These are phyloP conservation scores for Globisporangium camurandrum DNA, from an alignment of 352 stramenopile species.

Conservation along the genomic window DNA sequence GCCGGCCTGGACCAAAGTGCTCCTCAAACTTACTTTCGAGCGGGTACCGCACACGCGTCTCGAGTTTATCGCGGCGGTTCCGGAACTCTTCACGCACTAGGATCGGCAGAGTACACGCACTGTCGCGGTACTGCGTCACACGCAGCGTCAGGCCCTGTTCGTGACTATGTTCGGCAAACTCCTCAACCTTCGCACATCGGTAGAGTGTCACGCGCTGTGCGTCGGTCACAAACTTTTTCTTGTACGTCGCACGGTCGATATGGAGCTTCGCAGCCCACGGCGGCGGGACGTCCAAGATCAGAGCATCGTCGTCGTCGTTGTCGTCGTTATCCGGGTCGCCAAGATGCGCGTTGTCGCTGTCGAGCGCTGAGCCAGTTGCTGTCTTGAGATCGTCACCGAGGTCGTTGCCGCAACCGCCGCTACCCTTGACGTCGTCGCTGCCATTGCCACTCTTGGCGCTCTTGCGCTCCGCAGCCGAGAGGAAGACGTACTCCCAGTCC, in stretches of 20 bases:
- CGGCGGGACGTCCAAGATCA: conserved; percentile 77
- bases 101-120: conserved; percentile 63
- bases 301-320: conserved; percentile 41
- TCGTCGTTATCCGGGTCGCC: conserved; percentile 25
- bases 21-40: conserved; percentile 87
- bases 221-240: conserved; percentile 80
- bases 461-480: conserved; percentile 65
- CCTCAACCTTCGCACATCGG: conserved; percentile 85
- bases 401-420: conserved; percentile 24
- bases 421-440: conserved; percentile 37
- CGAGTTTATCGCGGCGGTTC: conserved; percentile 88
- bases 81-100: conserved; percentile 90
- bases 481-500: conserved; percentile 91
- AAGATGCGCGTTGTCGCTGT: conserved; percentile 41
- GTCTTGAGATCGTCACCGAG: conserved; percentile 57
- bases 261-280: conserved; percentile 79
- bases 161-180: conserved; percentile 88
- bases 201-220: conserved; percentile 88
- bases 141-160: conserved; percentile 82
- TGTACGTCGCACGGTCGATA: conserved; percentile 68
- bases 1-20: conserved; percentile 59
- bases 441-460: conserved; percentile 28
- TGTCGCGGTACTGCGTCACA: conserved; percentile 82
- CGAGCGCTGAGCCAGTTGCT: conserved; percentile 4
- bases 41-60: conserved; percentile 63